Percentiles rank a stretch among this genome's conserved stretches.
Conservation (phyloP, 768 basidiomycete species). For the Agrocybe pediades region DNA sequence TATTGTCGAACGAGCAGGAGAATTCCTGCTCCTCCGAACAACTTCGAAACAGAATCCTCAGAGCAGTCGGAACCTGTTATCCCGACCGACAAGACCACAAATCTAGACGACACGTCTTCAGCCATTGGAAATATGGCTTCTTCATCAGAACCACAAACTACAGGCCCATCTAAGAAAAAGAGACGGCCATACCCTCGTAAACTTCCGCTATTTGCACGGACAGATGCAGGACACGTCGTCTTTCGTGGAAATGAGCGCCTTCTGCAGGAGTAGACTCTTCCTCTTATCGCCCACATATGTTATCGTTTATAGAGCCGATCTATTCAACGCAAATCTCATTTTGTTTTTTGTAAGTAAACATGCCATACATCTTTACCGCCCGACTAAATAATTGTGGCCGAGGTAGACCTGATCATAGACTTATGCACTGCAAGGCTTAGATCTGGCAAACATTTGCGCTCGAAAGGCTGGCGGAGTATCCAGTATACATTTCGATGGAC, state of each 20-base stretch:
- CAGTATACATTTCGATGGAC: conserved; percentile 36
- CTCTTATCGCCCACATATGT: conserved; percentile 16
- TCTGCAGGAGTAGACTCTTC: conserved; percentile 20
- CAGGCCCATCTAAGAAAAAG: conserved; percentile 7
- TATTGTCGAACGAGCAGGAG: conserved; percentile 58
- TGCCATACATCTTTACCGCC: neutral
- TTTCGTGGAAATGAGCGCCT: conserved; percentile 64
- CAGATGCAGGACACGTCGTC: conserved; percentile 64
- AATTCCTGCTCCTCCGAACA: conserved; percentile 61
- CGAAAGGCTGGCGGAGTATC: conserved; percentile 15
- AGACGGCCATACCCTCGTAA: conserved; percentile 33
- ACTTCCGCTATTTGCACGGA: conserved; percentile 61
- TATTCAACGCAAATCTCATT: neutral
- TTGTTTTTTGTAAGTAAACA: no score
- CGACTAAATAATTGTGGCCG: neutral
- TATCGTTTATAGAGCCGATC: neutral
- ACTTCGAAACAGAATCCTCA: neutral
- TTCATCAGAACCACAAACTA: neutral
- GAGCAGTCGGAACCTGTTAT: neutral
- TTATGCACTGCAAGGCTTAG: neutral
- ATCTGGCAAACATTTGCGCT: neutral
- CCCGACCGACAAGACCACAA: neutral
- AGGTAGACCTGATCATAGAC: neutral
- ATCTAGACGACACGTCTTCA: neutral
- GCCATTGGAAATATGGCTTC: neutral